Evolutionary conservation across 225 moss, liverwort and hornwort genomes (phyloP), one percentile per base, ranked within the genome.

Genomic region (Sphagnum contortum): DNA sequence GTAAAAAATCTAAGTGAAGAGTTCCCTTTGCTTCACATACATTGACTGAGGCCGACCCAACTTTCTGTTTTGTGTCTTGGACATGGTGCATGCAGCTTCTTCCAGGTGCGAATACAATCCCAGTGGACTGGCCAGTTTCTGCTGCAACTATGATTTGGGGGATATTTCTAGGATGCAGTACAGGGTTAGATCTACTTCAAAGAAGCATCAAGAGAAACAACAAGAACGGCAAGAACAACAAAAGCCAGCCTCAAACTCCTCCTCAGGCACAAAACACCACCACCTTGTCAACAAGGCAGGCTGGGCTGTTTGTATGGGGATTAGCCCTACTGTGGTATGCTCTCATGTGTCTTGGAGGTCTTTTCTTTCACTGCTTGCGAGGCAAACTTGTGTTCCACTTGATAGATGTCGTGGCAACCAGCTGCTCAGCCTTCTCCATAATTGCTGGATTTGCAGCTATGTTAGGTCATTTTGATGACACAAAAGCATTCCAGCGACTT

Each of bases 291-390:
- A 29, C 29, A 29, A 29, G 29, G 29, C 29, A 29, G 29, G 29
- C 74, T 60, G 89, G 89, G 2, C 61, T 76, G 3, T 89, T 86
- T 58, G 12, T 68, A 11, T 86, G 86, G 83, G 72, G 80, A 2
- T 68, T 62, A 8, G 70, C 86, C 2, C 56, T 78, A 4, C 47
- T 86, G 13, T 86, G 73, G 78, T 89, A 89, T 45, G 71, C 60
- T 9, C 62, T 71, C 3, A 89, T 89, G 89, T 83, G 83, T 63
- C 0, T 57, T 9, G 89, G 77, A 4, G 89, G 73, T 0, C 9
- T 89, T 10, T 75, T 81, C 73, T 86, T 75, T 58, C 89, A 86
- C 68, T 79, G 76, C 79, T 68, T 89, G 3, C 76, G 76, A 63
- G 5, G 83, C 53, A 44, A 50, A 14, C 0, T 46, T 3, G 3